Base-by-base conservation (phyloP, 495 filamentous ascomycete genomes). In the Aspergillus mulundensis region DNA sequence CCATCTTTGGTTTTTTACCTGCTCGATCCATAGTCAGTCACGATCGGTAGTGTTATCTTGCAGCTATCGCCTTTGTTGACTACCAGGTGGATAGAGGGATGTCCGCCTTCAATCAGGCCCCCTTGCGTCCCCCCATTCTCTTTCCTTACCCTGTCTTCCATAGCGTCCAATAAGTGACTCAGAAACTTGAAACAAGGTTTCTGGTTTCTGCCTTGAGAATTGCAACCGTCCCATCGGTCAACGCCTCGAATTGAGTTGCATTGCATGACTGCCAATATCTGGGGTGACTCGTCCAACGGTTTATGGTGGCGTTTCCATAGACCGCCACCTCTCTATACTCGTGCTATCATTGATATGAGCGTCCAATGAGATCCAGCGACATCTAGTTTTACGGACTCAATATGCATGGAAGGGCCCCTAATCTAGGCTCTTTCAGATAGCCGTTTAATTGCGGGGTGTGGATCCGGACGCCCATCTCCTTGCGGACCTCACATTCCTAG, bases 161-260 rank as follows among this genome's bases (percentile, higher is more conserved):
- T 11, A 16, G 25, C 45, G 21, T 40, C 58, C 25, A 52, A 61
- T 57, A 61, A 36, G 54, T n/a, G 43, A 16, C 6, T 30, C 30
- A 8, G 4, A 5, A 45, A 36, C 32, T 15, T 46, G 38, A 28
- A 41, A 40, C 39, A 28, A 30, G 21, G 40, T 34, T 32, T 16
- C 32, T 44, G 20, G n/a, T 25, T 16, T 23, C 44, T 11, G 38
- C 38, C 20, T 53, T 23, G 25, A 23, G 23, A 36, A 14, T 57
- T 47, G 53, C 57, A 48, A 50, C 55, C 48, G 44, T 59, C 51
- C 36, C 49, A 58, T 48, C 45, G 40, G 43, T 54, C 52, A 60
- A 65, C 60, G 57, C 51, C n/a, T 45, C 51, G 48, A 60, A 50
- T 62, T 60, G 50, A 58, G 64, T 66, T 66, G 56, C 64, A 66